Conservation (phyloP, 768 basidiomycete species). For the Auriscalpium microsporum region DNA sequence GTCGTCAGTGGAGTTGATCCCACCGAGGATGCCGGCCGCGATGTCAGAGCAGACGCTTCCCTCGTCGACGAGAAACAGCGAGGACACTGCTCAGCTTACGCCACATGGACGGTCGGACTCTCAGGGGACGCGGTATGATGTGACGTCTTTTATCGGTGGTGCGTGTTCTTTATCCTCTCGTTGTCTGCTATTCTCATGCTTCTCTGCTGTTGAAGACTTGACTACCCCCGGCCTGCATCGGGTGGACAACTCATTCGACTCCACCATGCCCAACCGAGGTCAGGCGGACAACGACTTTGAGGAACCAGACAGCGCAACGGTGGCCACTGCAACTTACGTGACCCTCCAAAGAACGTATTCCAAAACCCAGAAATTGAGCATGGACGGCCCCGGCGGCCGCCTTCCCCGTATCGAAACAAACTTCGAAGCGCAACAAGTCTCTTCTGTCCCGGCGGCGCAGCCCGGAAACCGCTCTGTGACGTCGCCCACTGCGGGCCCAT, state of each 20-base stretch:
- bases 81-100: neutral
- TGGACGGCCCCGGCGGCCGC: neutral
- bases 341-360: slow-evolving; percentile 10
- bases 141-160: slow-evolving; percentile 66
- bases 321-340: slow-evolving; percentile 1
- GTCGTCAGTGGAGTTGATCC: slow-evolving; percentile 3
- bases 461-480: too few species aligned
- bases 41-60: slow-evolving; percentile 16
- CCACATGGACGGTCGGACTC: slow-evolving; percentile 27
- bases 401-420: neutral
- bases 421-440: neutral
- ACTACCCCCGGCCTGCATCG: slow-evolving; percentile 22
- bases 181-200: neutral
- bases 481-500: too few species aligned
- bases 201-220: slow-evolving; percentile 21
- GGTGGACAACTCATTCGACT: neutral
- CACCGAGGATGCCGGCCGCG: slow-evolving; percentile 20
- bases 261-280: neutral
- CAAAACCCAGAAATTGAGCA: neutral
- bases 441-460: too few species aligned
- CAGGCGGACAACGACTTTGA: neutral
- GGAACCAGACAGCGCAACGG: neutral
- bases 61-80: slow-evolving; percentile 9
- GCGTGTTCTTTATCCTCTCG: slow-evolving; percentile 13
- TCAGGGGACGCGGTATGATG: slow-evolving; percentile 53